These are phyloP conservation scores for Alternaria infectoria DNA, from an alignment of 2,329 filamentous ascomycete genomes.

Conservation along the genomic window DNA sequence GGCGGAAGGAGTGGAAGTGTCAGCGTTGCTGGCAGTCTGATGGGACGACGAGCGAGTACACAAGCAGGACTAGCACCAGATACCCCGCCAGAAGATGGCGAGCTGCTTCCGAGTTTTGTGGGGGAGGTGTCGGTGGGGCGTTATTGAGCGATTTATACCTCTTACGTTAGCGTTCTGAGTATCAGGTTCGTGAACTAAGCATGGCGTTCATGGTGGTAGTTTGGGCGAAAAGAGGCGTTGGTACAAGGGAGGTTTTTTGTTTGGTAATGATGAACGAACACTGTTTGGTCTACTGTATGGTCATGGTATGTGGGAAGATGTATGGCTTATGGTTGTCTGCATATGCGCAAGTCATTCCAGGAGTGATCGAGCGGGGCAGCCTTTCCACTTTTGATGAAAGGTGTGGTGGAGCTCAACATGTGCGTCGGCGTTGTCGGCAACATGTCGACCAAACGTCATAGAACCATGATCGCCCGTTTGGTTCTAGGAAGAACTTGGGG, in stretches of 20 bases:
- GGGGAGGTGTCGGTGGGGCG: constrained; percentile 26
- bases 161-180: constrained; percentile 2
- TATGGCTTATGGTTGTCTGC: background rate
- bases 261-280: background rate
- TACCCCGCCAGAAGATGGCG: constrained; percentile 34
- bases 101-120: constrained; percentile 28
- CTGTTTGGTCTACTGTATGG: background rate
- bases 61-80: constrained; percentile 19
- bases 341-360: background rate
- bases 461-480: background rate
- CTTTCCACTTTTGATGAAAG: background rate
- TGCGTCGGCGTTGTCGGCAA: background rate
- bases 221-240: constrained; percentile 1
- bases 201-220: constrained; percentile 5
- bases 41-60: constrained; percentile 13
- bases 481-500: background rate
- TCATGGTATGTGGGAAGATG: background rate
- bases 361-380: background rate
- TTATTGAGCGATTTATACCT: constrained; percentile 3
- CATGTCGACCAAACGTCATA: background rate
- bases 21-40: constrained; percentile 17
- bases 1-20: constrained; percentile 17
- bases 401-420: background rate
- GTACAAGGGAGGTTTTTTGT: background rate
- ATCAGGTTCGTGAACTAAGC: background rate